Base-by-base conservation (phyloP, 352 stramenopile species). In the Pythium oligandrum region DNA sequence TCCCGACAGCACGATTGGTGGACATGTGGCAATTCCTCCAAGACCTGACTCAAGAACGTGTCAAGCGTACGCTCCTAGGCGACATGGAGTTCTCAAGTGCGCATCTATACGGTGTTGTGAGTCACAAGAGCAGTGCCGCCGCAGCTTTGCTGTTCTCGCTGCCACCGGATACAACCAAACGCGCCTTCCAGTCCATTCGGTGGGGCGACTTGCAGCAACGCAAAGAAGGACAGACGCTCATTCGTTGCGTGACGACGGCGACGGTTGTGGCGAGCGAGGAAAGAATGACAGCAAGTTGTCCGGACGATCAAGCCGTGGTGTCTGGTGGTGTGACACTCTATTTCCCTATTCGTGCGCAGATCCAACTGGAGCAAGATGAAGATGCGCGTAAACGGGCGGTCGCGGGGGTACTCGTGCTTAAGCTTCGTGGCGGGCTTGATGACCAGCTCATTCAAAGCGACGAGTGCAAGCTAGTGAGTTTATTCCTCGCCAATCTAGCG, bases 61-160 rank as follows among this genome's bases (percentile, higher is more conserved):
- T 26, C 17, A 26, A 26, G 17, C 17, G 17, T 26, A 26, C 17
- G 0, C 17, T 26, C 17, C 17, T 0, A 26, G 17, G 17, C 17
- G 17, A 26, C 17, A 26, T 26, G 17, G 17, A 26, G 17, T 26
- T 26, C 17, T 26, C 17, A 26, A 26, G 17, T 31, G 44, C 55
- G 6, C 59, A 66, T 11, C 43, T 66, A 35, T 66, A 59, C 17
- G 59, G 59, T 7, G 44, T 59, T 1, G 49, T 55, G 38, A 6
- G 2, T 1, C 7, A 31, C 17, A 26, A 4, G 7, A 40, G 31
- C 8, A 34, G 32, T 6, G 26, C 10, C n/a, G 32, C 31, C 1
- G 17, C 43, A 48, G 9, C 43, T 30, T 57, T 66, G n/a, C 30
- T 59, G 12, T 66, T 66, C 33, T 66, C 53, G 4, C 53, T 66